phyloP scores from a whole-genome alignment of 2,329 filamentous ascomycete species.

The Fragosphaeria purpurea region DNA sequence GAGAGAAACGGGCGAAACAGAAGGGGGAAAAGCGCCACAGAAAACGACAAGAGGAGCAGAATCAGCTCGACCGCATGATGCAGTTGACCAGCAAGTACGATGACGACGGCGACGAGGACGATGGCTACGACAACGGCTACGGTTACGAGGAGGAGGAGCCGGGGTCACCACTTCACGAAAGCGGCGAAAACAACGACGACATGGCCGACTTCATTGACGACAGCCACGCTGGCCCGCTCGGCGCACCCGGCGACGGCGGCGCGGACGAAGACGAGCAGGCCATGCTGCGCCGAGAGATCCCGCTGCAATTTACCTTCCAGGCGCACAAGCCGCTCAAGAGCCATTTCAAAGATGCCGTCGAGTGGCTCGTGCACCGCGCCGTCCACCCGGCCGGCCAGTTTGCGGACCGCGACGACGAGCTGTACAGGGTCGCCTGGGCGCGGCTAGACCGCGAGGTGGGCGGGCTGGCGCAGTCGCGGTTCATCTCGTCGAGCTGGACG shows the following conservation, averaged over 20 bases:
- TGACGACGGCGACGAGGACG: constrained; percentile 6
- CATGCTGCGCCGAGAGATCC: constrained; percentile 37
- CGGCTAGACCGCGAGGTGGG: constrained; percentile 63
- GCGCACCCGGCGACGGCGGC: constrained; percentile 9
- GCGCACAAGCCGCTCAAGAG: constrained; percentile 58
- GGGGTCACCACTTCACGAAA: background rate
- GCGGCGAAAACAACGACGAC: constrained; percentile 13
- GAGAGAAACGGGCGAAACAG: background rate
- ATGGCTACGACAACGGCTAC: constrained; percentile 2
- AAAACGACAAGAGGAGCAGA: background rate
- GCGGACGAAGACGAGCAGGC: constrained; percentile 40
- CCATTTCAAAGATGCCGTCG: constrained; percentile 63
- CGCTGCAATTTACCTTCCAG: constrained; percentile 58
- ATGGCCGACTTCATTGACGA: constrained; percentile 55
- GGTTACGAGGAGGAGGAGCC: background rate
- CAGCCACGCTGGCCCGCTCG: constrained; percentile 7
- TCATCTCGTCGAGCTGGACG: constrained; percentile 62
- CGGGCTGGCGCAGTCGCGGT: constrained; percentile 59
- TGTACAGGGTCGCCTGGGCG: constrained; percentile 59
- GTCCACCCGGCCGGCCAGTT: constrained; percentile 56
- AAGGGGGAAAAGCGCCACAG: background rate
- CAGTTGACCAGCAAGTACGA: constrained; percentile 3
- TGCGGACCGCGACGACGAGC: constrained; percentile 40
- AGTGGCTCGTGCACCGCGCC: constrained; percentile 74
- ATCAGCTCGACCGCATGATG: background rate